Percentiles rank a stretch among this genome's conserved stretches.
These are phyloP conservation scores for Dactylonectria macrodidyma DNA, from an alignment of 2,329 filamentous ascomycete species.

Conservation along the genomic window DNA sequence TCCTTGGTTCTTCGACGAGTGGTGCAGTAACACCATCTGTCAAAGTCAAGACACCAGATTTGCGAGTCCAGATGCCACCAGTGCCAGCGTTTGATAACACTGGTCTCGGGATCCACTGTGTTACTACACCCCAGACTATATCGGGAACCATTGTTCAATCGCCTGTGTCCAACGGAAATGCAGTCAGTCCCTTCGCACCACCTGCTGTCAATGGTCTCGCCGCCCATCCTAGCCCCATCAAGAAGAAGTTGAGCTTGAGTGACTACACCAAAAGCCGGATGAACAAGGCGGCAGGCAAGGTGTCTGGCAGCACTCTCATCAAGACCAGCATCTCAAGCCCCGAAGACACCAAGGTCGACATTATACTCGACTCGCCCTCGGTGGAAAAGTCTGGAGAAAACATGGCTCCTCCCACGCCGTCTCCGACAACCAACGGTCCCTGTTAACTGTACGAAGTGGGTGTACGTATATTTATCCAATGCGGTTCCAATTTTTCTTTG, in stretches of 20 bases:
- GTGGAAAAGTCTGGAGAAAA: conserved; percentile 49
- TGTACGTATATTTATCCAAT: conserved; percentile 45
- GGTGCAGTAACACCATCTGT: conserved; percentile 30
- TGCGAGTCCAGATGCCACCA: conserved; percentile 71
- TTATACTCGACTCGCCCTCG: conserved; percentile 50
- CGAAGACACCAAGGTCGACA: conserved; percentile 56
- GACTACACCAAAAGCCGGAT: conserved; percentile 74
- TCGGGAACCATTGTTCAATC: conserved; percentile 63
- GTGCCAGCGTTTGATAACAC: conserved; percentile 65
- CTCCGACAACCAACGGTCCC: conserved; percentile 48
- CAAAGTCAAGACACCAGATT: conserved; percentile 61
- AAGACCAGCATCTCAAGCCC: conserved; percentile 55
- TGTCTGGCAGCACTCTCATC: conserved; percentile 46
- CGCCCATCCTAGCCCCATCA: conserved; percentile 71
- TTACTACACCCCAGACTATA: conserved; percentile 64
- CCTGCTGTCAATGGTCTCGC: conserved; percentile 59
- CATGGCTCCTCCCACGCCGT: conserved; percentile 37
- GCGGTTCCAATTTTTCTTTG: conserved; percentile 37
- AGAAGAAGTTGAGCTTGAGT: conserved; percentile 78
- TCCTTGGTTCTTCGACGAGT: conserved; percentile 31
- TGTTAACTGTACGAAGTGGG: conserved; percentile 44
- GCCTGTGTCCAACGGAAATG: conserved; percentile 60
- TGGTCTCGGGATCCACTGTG: conserved; percentile 51
- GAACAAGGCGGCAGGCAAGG: conserved; percentile 66
- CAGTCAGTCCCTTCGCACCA: conserved; percentile 61